Conservation (phyloP, 257 asterid genomes). For the Solanum ossicruentum region DNA sequence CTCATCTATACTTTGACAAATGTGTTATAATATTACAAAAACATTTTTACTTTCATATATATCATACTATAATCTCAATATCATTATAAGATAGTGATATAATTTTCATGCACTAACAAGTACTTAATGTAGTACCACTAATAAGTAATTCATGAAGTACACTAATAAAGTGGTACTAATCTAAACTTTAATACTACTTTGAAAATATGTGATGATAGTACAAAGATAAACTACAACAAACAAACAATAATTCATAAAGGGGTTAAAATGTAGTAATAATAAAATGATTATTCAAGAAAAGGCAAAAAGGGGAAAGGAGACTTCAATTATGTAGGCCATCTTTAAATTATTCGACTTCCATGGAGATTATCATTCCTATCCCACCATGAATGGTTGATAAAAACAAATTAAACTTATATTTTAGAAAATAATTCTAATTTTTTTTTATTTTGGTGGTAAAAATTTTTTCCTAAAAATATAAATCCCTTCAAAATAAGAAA, state of each 20-base stretch:
- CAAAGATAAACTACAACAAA: background rate
- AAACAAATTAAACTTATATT: background rate
- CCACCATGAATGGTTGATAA: conserved; percentile 15
- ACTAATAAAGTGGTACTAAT: background rate
- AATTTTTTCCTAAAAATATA: too few species aligned
- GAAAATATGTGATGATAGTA: background rate
- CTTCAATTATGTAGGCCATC: background rate
- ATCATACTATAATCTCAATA: too few species aligned
- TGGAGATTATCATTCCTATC: conserved; percentile 18
- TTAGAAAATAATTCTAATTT: too few species aligned
- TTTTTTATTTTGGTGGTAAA: too few species aligned
- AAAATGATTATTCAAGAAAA: background rate
- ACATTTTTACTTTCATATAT: background rate
- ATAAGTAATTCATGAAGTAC: background rate
- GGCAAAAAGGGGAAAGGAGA: background rate
- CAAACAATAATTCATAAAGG: background rate
- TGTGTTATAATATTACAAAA: background rate
- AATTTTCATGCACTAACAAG: background rate
- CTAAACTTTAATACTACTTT: background rate
- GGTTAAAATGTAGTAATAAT: background rate
- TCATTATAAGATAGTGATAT: background rate
- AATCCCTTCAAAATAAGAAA: too few species aligned
- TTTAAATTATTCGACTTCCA: conserved; percentile 18
- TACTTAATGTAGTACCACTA: background rate
- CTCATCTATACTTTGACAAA: background rate